Evolutionary conservation across 805 yeast species (phyloP).

Genomic region (Pichia cephalocereana): DNA sequence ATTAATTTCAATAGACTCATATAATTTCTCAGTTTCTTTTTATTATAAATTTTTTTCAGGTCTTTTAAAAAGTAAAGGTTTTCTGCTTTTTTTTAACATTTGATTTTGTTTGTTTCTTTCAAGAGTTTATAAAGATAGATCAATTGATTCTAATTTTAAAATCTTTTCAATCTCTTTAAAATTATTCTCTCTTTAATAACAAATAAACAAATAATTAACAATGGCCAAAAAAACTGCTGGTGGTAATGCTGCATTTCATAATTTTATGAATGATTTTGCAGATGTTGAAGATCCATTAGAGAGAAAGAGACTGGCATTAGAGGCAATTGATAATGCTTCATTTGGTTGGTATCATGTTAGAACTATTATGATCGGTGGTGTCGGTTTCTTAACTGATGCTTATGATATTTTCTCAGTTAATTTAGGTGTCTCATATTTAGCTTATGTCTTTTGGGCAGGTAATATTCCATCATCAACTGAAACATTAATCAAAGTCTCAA

Average conservation of each 20-base stretch:
- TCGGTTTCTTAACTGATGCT: conserved; percentile 88
- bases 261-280: conserved; percentile 69
- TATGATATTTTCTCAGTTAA: conserved; percentile 89
- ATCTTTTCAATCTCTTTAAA: neutral
- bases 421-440: conserved; percentile 70
- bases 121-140: neutral
- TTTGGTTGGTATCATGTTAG: conserved; percentile 80
- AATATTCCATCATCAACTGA: conserved; percentile 55
- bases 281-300: conserved; percentile 78
- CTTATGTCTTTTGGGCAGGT: conserved; percentile 66
- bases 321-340: conserved; percentile 69
- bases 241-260: conserved; percentile 84
- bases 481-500: conserved; percentile 76
- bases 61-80: neutral
- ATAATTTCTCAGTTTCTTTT: too few relatives aligned
- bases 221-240: conserved; percentile 38
- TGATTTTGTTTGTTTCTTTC: neutral
- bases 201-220: neutral
- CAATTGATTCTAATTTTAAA: neutral
- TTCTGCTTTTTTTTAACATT: neutral
- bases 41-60: neutral
- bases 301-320: conserved; percentile 78
- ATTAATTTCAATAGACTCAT: too few relatives aligned
- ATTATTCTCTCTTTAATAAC: neutral
- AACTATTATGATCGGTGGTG: conserved; percentile 85